Percentiles rank a stretch among this genome's conserved stretches.
These are phyloP conservation scores for Brettanomyces naardenensis DNA, from an alignment of 805 yeast genomes.

Conservation along the genomic window DNA sequence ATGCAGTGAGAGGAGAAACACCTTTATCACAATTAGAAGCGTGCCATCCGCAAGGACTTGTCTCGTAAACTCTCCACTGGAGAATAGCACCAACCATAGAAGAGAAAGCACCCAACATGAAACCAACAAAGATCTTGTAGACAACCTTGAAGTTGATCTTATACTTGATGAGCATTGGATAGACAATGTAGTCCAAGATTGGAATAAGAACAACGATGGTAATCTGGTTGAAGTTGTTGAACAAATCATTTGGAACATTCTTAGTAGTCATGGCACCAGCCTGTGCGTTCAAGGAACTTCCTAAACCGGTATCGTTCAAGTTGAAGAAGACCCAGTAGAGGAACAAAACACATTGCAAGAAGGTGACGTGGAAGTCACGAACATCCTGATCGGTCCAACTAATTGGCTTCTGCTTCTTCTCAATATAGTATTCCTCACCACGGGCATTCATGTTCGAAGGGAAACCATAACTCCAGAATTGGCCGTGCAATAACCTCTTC, in stretches of 20 bases:
- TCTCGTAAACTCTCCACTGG: conserved; percentile 38
- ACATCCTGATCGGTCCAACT: conserved; percentile 37
- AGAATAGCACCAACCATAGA: conserved; percentile 43
- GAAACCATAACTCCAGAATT: conserved; percentile 42
- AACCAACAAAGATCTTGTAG: conserved; percentile 39
- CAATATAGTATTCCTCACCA: conserved; percentile 23
- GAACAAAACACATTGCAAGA: conserved; percentile 38
- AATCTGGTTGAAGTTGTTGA: conserved; percentile 45
- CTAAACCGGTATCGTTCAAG: conserved; percentile 41
- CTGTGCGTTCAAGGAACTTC: conserved; percentile 39
- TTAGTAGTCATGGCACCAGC: conserved; percentile 45
- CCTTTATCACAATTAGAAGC: conserved; percentile 30
- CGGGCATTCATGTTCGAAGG: conserved; percentile 36
- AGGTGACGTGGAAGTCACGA: conserved; percentile 34
- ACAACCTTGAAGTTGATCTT: conserved; percentile 37
- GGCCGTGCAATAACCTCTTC: conserved; percentile 30
- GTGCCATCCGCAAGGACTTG: conserved; percentile 45
- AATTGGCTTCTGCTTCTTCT: conserved; percentile 18
- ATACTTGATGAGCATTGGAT: conserved; percentile 37
- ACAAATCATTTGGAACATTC: conserved; percentile 50
- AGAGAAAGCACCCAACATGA: conserved; percentile 36
- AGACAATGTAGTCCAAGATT: conserved; percentile 36
- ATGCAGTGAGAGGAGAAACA: conserved; percentile 26
- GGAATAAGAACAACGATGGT: conserved; percentile 46
- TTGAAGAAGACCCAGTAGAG: conserved; percentile 31